Conservation (phyloP, 2,329 filamentous ascomycete genomes). For the Aureobasidium sp. region DNA sequence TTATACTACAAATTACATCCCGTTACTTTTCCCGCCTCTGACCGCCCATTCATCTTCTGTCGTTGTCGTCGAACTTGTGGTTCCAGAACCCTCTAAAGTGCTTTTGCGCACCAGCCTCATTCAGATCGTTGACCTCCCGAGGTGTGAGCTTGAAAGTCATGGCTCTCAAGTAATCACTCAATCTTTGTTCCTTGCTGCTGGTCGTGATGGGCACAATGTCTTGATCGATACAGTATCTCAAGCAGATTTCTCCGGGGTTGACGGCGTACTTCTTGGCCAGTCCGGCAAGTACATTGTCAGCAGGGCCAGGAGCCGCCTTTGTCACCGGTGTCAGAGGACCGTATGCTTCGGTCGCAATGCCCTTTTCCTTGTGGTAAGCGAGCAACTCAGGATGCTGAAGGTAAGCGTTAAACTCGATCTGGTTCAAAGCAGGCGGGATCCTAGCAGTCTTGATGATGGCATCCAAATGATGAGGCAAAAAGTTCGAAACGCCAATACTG, state of each 20-base stretch:
- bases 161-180: slow-evolving; percentile 51
- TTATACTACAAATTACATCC: too few relatives aligned
- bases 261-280: slow-evolving; percentile 58
- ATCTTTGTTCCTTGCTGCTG: slow-evolving; percentile 51
- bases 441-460: slow-evolving; percentile 47
- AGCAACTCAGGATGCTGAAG: slow-evolving; percentile 55
- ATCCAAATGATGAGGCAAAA: slow-evolving; percentile 48
- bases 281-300: slow-evolving; percentile 45
- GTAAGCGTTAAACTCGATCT: slow-evolving; percentile 64
- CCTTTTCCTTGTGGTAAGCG: slow-evolving; percentile 44
- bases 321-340: slow-evolving; percentile 45
- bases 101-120: slow-evolving; percentile 42
- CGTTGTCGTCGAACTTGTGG: slow-evolving; percentile 41
- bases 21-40: too few relatives aligned
- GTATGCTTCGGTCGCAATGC: slow-evolving; percentile 43
- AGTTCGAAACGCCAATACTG: slow-evolving; percentile 59
- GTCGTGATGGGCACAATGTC: slow-evolving; percentile 55
- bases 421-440: slow-evolving; percentile 56
- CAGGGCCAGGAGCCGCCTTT: slow-evolving; percentile 49
- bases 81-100: slow-evolving; percentile 48
- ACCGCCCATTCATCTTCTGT: slow-evolving; percentile 29
- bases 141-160: slow-evolving; percentile 54
- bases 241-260: slow-evolving; percentile 47
- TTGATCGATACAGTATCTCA: slow-evolving; percentile 57
- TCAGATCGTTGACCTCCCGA: slow-evolving; percentile 49